Percentiles rank a stretch among this genome's conserved stretches.
Evolutionary conservation across 164 flowering plant species (phyloP).

Genomic region (Chimonanthus praecox): DNA sequence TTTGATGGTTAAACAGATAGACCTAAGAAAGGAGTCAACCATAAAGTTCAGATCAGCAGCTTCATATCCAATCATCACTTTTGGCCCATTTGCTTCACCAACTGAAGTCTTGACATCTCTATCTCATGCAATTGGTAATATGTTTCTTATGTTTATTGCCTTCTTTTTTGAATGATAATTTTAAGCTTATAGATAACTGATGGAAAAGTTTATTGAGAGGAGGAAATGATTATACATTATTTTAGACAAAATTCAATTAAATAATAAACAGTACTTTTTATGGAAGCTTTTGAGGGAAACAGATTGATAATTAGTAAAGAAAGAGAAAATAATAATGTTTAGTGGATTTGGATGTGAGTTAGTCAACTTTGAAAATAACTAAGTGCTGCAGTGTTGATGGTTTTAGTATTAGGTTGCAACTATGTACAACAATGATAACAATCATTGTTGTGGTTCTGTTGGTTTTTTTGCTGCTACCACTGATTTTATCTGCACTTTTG

Average conservation of each 20-base stretch:
- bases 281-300: no score
- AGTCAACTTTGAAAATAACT: no score
- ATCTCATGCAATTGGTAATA: slow-evolving; percentile 75
- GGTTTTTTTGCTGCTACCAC: not conserved
- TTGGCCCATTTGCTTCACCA: slow-evolving; percentile 90
- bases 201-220: not conserved
- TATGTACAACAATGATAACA: not conserved
- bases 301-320: no score
- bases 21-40: slow-evolving; percentile 58
- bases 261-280: no score
- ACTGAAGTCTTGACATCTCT: slow-evolving; percentile 56
- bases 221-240: no score
- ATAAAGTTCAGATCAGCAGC: slow-evolving; percentile 54
- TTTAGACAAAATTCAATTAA: no score
- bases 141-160: not conserved
- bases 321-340: no score
- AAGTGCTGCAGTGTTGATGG: no score
- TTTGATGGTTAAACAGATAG: slow-evolving; percentile 46
- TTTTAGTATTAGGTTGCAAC: no score
- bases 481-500: not conserved
- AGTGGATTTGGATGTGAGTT: not conserved
- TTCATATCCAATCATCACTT: slow-evolving; percentile 75
- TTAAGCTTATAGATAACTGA: not conserved
- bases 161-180: not conserved
- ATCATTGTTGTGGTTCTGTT: slow-evolving; percentile 3